Evolutionary conservation across 805 yeast genomes (phyloP).

Genomic region (Candida cerambycidarum): DNA sequence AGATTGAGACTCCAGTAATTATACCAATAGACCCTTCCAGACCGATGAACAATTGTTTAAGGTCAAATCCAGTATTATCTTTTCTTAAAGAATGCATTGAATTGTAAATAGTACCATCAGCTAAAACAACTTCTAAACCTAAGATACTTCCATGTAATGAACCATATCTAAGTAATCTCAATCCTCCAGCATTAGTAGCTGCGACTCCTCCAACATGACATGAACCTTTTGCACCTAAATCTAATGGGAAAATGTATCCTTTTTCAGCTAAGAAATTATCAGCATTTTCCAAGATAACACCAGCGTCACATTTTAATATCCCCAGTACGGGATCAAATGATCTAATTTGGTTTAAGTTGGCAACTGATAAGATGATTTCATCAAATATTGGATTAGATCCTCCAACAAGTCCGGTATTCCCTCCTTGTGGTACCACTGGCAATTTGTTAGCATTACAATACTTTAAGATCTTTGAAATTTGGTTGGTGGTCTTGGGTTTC

Average conservation of each 20-base stretch:
- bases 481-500: slow-evolving; percentile 78
- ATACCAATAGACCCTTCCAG: slow-evolving; percentile 91
- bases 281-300: slow-evolving; percentile 83
- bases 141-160: slow-evolving; percentile 89
- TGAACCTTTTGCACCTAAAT: slow-evolving; percentile 94
- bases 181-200: slow-evolving; percentile 96
- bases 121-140: slow-evolving; percentile 89
- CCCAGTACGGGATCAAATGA: slow-evolving; percentile 83
- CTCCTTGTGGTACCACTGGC: slow-evolving; percentile 96
- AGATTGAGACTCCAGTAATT: slow-evolving; percentile 84
- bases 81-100: slow-evolving; percentile 85
- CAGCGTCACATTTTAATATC: slow-evolving; percentile 85
- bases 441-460: slow-evolving; percentile 75
- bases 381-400: slow-evolving; percentile 93
- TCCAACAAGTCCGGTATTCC: slow-evolving; percentile 94
- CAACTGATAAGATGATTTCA: slow-evolving; percentile 73
- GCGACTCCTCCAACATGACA: slow-evolving; percentile 95
- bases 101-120: slow-evolving; percentile 80
- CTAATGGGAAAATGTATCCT: slow-evolving; percentile 92
- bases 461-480: slow-evolving; percentile 71
- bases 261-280: slow-evolving; percentile 72
- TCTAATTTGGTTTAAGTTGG: slow-evolving; percentile 73
- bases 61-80: slow-evolving; percentile 93
- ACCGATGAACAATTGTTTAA: slow-evolving; percentile 91
- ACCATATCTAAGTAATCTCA: slow-evolving; percentile 83